phyloP scores from a whole-genome alignment of 148 eudicot genomes.

The Fagopyrum homotropicum region DNA sequence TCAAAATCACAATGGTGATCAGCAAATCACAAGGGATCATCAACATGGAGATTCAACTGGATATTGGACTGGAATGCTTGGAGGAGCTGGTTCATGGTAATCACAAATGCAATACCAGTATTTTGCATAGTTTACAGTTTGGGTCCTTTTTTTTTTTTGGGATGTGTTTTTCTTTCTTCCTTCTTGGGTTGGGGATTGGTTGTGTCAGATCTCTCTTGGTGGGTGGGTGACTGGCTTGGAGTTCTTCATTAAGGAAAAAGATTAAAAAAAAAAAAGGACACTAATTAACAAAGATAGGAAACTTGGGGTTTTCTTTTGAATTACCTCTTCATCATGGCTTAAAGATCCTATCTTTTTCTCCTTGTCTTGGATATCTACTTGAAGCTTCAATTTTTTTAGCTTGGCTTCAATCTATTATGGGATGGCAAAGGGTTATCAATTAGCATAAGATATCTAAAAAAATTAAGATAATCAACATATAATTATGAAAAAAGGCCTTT shows the following conservation, averaged over 20 bases:
- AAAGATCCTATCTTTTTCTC: slow-evolving; percentile 9
- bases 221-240: slow-evolving; percentile 32
- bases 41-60: slow-evolving; percentile 49
- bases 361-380: slow-evolving; percentile 12
- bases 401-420: slow-evolving; percentile 20
- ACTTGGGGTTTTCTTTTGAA: slow-evolving; percentile 19
- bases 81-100: slow-evolving; percentile 68
- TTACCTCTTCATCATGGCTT: slow-evolving; percentile 7
- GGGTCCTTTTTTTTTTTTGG: not conserved
- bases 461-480: not conserved
- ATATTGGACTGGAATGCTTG: slow-evolving; percentile 74
- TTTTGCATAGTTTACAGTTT: slow-evolving; percentile 13
- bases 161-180: not conserved
- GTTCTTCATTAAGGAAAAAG: slow-evolving; percentile 15
- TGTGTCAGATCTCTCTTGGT: slow-evolving; percentile 8
- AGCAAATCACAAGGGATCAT: slow-evolving; percentile 8
- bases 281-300: slow-evolving; percentile 31
- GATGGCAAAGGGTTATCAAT: not conserved
- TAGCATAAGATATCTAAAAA: not conserved
- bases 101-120: slow-evolving; percentile 3
- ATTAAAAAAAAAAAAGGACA: not conserved
- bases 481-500: slow-evolving; percentile 4
- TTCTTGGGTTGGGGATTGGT: slow-evolving; percentile 8
- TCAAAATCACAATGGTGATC: slow-evolving; percentile 11
- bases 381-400: slow-evolving; percentile 21